Evolutionary conservation across 768 basidiomycete species (phyloP).

Genomic region (Gloeophyllum trabeum): DNA sequence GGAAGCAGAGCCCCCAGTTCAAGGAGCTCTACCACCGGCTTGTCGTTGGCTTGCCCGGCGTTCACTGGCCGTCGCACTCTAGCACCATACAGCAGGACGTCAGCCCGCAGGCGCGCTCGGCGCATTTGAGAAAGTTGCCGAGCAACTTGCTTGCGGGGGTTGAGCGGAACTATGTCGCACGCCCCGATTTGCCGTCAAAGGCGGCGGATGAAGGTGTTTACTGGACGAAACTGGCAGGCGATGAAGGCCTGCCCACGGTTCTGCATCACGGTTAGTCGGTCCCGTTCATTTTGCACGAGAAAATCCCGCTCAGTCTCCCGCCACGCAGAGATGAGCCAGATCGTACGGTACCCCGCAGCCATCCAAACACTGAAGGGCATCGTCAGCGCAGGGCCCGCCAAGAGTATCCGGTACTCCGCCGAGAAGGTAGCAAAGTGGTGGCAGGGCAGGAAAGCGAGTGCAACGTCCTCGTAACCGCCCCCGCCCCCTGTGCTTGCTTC

Average conservation of each 20-base stretch:
- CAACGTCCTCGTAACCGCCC: no score
- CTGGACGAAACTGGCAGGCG: constrained; percentile 63
- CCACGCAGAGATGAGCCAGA: constrained; percentile 54
- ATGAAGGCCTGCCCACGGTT: constrained; percentile 40
- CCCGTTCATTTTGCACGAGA: background rate
- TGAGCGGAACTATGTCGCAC: constrained; percentile 33
- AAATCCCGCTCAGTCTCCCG: background rate
- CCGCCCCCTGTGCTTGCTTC: no score
- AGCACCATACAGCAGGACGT: constrained; percentile 64
- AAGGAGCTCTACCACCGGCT: constrained; percentile 77
- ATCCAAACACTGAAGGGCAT: constrained; percentile 82
- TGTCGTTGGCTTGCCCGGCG: constrained; percentile 69
- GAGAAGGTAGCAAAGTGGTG: constrained; percentile 88
- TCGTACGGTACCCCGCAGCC: constrained; percentile 77
- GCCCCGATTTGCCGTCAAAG: constrained; percentile 22
- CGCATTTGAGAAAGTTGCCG: constrained; percentile 74
- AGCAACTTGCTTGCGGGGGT: constrained; percentile 48
- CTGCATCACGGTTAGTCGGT: constrained; percentile 39
- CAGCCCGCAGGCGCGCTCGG: constrained; percentile 51
- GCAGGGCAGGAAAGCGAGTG: constrained; percentile 16
- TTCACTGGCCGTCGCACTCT: constrained; percentile 52
- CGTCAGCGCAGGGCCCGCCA: constrained; percentile 68
- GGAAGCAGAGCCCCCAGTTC: constrained; percentile 73
- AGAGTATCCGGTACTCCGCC: constrained; percentile 63
- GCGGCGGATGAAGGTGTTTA: constrained; percentile 66